Conservation (phyloP, 352 stramenopile species). For the Pythium oligandrum region DNA sequence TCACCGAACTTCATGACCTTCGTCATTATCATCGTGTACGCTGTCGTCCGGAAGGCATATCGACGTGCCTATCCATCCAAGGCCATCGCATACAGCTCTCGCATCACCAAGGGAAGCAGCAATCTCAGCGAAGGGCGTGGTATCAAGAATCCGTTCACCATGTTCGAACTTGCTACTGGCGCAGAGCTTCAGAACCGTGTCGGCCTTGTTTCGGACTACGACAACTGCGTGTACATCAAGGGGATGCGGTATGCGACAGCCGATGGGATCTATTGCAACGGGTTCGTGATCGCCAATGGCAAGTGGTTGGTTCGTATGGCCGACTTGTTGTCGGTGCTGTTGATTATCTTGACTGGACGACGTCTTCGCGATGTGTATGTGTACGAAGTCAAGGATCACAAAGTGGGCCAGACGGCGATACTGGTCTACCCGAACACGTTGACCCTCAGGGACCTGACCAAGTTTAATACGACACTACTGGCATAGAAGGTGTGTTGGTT, state of each 20-base stretch:
- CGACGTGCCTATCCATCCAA: constrained; percentile 2
- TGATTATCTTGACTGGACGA: constrained; percentile 34
- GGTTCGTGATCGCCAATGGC: constrained; percentile 45
- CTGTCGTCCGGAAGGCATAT: constrained; percentile 20
- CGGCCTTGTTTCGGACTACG: constrained; percentile 32
- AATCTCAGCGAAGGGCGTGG: not conserved
- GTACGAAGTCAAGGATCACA: constrained; percentile 25
- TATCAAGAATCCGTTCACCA: not conserved
- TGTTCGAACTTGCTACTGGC: constrained; percentile 13
- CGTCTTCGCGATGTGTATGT: constrained; percentile 43
- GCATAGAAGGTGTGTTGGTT: constrained; percentile 3
- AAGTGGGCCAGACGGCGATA: constrained; percentile 9
- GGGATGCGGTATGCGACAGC: constrained; percentile 23
- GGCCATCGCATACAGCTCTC: constrained; percentile 3
- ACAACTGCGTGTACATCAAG: constrained; percentile 35
- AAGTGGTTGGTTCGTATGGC: constrained; percentile 39
- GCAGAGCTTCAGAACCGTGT: constrained; percentile 13
- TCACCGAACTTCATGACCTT: constrained; percentile 5
- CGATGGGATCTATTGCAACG: constrained; percentile 55
- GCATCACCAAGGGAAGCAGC: not conserved
- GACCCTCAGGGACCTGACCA: too few relatives aligned
- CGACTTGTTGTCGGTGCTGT: constrained; percentile 30
- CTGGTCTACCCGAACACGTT: constrained; percentile 1
- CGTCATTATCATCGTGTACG: constrained; percentile 13
- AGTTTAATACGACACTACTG: constrained; percentile 5